Base-by-base conservation (phyloP, 305 asterid species). In the Galium porrigens region DNA sequence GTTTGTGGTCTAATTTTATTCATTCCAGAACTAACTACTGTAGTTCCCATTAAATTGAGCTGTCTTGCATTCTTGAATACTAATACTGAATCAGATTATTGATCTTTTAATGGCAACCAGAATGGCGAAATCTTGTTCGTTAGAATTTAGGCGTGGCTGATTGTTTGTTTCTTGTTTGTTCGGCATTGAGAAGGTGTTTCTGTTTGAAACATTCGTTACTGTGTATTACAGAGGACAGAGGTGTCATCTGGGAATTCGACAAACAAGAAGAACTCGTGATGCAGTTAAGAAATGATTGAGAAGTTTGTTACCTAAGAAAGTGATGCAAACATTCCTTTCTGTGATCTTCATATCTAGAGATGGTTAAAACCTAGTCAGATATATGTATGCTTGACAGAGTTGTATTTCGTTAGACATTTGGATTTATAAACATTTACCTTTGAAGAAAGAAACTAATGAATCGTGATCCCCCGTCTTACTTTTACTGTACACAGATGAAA, bases 221-320 rank as follows among this genome's bases (percentile, higher is more conserved):
- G 33, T 53, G 25, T 69, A 12, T 72, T 78, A 65, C 84, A 88
- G 89, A 91, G 83, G 95, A 86, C 72, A 86, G 85, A 78, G 90
- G 90, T 49, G 84, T 88, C 48, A 80, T 86, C 56, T 81, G 86
- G 89, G 94, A 86, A 72, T 85, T 84, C 11, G 84, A 79, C 82
- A 88, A 88, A 64, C 81, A 66, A 82, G 54, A 52, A 22, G 0
- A 22, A 52, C 55, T n/a, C 34, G 22, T 15, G 32, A 3, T 22
- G 33, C 27, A 56, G 6, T 34, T 3, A 3, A 3, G 37, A 4
- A 34, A 7, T 34, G 37, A 4, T 34, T 34, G 6, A 4, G 30
- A 27, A 27, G 2, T 2, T 11, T 8, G 51, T 9, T 5, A 8
- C 4, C 4, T 42, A 42, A 27, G 2, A 27, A 27, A 27, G 0